Percentiles rank a stretch among this genome's conserved stretches.
Evolutionary conservation across 2,329 filamentous ascomycete species (phyloP).

Genomic region (Aureobasidium sp.): DNA sequence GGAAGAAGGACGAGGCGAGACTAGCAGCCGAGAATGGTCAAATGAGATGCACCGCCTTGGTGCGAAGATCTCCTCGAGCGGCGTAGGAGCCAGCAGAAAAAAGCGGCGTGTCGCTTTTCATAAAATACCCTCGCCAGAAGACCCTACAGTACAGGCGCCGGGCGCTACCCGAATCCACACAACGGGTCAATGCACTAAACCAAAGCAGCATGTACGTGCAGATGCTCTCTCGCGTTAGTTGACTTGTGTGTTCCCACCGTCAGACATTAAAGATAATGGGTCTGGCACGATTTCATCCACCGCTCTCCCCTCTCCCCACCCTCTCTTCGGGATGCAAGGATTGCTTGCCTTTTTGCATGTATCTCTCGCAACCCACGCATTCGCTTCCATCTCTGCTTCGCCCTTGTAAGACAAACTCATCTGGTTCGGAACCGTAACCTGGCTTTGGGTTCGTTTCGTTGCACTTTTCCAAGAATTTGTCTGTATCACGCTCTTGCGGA

Average conservation of each 20-base stretch:
- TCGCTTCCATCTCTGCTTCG: background rate
- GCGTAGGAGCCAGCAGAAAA: constrained; percentile 8
- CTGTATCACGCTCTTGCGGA: constrained; percentile 1
- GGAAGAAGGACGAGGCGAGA: constrained; percentile 3
- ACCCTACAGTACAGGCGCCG: constrained; percentile 12
- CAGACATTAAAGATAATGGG: constrained; percentile 17
- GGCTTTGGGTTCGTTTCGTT: constrained; percentile 12
- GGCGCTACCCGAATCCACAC: constrained; percentile 15
- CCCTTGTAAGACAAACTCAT: constrained; percentile 2
- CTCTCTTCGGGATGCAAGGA: constrained; percentile 12
- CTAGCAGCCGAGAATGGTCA: constrained; percentile 6
- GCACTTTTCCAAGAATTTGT: background rate
- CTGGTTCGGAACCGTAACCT: constrained; percentile 6
- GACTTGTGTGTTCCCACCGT: constrained; percentile 14
- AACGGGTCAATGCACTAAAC: constrained; percentile 15
- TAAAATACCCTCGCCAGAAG: constrained; percentile 14
- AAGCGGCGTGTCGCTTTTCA: constrained; percentile 7
- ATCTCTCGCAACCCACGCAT: constrained; percentile 2
- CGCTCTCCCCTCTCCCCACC: constrained; percentile 11
- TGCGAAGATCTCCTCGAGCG: constrained; percentile 6
- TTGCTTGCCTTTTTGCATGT: constrained; percentile 12
- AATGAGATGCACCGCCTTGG: constrained; percentile 3
- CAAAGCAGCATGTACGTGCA: constrained; percentile 17
- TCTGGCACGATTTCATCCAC: constrained; percentile 15
- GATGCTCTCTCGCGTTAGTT: constrained; percentile 16